Percentiles rank a stretch among this genome's conserved stretches.
phyloP scores from a whole-genome alignment of 2,329 filamentous ascomycete genomes.

The Aspergillus tubingensis region DNA sequence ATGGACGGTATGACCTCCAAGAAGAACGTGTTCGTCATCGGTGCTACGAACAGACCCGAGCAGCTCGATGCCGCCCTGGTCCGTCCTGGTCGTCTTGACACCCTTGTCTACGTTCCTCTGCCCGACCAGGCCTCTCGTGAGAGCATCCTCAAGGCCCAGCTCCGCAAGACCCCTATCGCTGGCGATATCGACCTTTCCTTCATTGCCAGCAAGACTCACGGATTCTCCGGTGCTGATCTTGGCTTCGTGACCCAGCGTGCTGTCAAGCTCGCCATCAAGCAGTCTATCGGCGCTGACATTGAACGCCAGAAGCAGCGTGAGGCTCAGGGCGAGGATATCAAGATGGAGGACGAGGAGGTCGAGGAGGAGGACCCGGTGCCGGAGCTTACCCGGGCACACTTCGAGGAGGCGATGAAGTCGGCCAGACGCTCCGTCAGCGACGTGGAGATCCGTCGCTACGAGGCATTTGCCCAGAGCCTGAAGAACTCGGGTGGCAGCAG shows the following conservation, averaged over 20 bases:
- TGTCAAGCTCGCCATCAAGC: constrained; percentile 99
- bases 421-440: constrained; percentile 93
- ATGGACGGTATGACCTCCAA: constrained; percentile 99
- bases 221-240: constrained; percentile 99
- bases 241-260: constrained; percentile 98
- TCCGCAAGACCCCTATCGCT: constrained; percentile 95
- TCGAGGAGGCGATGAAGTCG: constrained; percentile 97
- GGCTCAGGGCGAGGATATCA: constrained; percentile 71
- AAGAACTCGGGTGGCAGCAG: constrained; percentile 95
- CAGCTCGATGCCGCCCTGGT: constrained; percentile 97
- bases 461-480: constrained; percentile 98
- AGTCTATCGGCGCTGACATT: constrained; percentile 86
- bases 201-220: constrained; percentile 96
- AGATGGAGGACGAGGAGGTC: constrained; percentile 69
- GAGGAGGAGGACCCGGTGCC: constrained; percentile 84
- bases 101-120: constrained; percentile 95
- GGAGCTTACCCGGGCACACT: constrained; percentile 92
- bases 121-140: constrained; percentile 88
- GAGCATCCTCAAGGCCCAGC: constrained; percentile 89
- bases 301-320: constrained; percentile 87
- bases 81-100: constrained; percentile 98
- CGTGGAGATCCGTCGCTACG: constrained; percentile 96
- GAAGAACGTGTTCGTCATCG: constrained; percentile 99
- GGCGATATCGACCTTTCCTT: constrained; percentile 82
- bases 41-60: constrained; percentile 97